Evolutionary conservation across 805 yeast genomes (phyloP).

Genomic region (Lachancea lanzarotensis): DNA sequence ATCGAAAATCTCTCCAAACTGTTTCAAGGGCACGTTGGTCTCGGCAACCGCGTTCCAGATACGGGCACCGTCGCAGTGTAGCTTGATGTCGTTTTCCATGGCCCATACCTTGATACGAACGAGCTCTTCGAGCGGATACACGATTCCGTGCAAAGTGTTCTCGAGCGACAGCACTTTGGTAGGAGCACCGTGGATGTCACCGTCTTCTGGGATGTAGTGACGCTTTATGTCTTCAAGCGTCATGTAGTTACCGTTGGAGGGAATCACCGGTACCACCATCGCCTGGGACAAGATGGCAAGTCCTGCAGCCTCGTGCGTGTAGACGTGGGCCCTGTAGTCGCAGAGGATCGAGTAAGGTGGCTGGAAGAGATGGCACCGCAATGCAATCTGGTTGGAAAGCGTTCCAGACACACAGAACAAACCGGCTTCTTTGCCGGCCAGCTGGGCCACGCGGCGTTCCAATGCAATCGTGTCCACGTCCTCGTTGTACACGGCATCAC

Average conservation of each 20-base stretch:
- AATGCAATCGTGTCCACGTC: constrained; percentile 63
- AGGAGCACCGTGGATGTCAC: constrained; percentile 84
- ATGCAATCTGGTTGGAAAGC: constrained; percentile 78
- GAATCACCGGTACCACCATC: constrained; percentile 78
- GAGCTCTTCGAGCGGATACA: constrained; percentile 76
- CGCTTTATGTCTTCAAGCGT: constrained; percentile 73
- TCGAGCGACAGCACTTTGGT: constrained; percentile 80
- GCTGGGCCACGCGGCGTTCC: constrained; percentile 54
- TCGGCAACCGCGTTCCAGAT: constrained; percentile 84
- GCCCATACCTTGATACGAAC: constrained; percentile 66
- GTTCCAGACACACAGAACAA: constrained; percentile 86
- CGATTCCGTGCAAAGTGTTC: constrained; percentile 79
- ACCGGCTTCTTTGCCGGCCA: constrained; percentile 78
- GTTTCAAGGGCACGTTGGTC: constrained; percentile 52
- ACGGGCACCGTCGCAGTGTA: constrained; percentile 95
- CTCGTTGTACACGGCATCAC: constrained; percentile 87
- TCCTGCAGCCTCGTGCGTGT: constrained; percentile 84
- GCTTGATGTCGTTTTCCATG: constrained; percentile 44
- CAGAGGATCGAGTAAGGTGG: constrained; percentile 76
- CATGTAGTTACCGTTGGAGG: constrained; percentile 66
- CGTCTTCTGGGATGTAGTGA: constrained; percentile 61
- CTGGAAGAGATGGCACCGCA: constrained; percentile 66
- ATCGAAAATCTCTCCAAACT: constrained; percentile 74
- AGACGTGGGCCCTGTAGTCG: constrained; percentile 82
- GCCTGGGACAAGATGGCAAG: constrained; percentile 85